phyloP scores from a whole-genome alignment of 1,284 basidiomycete genomes.

The Peniophora sp. region DNA sequence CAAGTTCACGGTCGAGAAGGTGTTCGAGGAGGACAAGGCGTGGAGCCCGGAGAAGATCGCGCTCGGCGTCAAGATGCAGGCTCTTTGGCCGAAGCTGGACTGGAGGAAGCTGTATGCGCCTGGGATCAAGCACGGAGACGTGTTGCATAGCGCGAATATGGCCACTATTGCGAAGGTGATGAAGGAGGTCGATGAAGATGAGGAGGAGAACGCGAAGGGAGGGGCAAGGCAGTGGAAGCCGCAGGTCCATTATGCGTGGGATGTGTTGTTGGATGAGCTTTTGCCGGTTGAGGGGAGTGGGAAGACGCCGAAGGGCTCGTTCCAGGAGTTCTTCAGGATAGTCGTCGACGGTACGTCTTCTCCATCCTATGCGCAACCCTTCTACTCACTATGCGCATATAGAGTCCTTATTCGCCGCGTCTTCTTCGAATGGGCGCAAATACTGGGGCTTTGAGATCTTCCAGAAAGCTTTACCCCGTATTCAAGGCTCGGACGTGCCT shows the following conservation, averaged over 20 bases:
- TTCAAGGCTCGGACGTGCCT: constrained; percentile 62
- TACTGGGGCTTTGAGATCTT: constrained; percentile 96
- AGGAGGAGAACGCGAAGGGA: constrained; percentile 26
- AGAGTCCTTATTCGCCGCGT: constrained; percentile 86
- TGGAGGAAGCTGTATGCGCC: constrained; percentile 70
- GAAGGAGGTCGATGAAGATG: constrained; percentile 60
- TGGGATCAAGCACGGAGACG: constrained; percentile 65
- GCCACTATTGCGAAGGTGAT: constrained; percentile 69
- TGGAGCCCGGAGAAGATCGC: constrained; percentile 92
- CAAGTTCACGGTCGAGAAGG: constrained; percentile 37
- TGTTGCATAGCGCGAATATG: constrained; percentile 70
- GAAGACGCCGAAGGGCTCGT: constrained; percentile 48
- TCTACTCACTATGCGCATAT: constrained; percentile 1
- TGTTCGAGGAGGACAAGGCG: constrained; percentile 46
- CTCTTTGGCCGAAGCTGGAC: constrained; percentile 46
- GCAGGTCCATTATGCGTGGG: constrained; percentile 91
- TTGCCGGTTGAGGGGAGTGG: constrained; percentile 40
- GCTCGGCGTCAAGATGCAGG: constrained; percentile 66
- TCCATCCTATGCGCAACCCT: constrained; percentile 2
- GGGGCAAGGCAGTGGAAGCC: constrained; percentile 68
- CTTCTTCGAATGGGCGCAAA: constrained; percentile 84
- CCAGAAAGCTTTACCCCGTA: constrained; percentile 68
- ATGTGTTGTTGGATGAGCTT: constrained; percentile 71
- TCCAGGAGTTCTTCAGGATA: constrained; percentile 85
- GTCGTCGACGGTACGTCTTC: constrained; percentile 75